Evolutionary conservation across 441 rosid genomes (phyloP).

Genomic region (Sinapis alba): DNA sequence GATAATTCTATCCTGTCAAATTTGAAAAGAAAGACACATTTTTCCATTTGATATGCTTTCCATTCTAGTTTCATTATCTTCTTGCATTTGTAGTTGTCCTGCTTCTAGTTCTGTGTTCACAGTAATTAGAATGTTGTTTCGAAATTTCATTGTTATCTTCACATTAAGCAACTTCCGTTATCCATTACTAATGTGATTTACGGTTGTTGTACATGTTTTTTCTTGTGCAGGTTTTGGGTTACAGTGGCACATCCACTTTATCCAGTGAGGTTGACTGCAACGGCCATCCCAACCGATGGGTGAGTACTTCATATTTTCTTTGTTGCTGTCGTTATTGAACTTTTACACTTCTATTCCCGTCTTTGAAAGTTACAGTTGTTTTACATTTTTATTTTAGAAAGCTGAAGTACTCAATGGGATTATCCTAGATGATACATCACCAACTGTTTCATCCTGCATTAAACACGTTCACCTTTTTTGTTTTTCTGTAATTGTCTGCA

Average conservation of each 20-base stretch:
- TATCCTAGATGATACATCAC: conserved; percentile 3
- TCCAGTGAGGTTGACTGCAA: conserved; percentile 70
- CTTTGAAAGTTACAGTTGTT: conserved; percentile 7
- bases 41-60: neutral
- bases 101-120: neutral
- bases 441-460: conserved; percentile 13
- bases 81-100: neutral
- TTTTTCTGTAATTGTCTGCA: neutral
- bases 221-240: conserved; percentile 74
- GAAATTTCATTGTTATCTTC: neutral
- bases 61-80: neutral
- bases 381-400: neutral
- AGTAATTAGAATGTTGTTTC: neutral
- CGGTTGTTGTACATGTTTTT: conserved; percentile 6
- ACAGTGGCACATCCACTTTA: conserved; percentile 63
- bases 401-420: conserved; percentile 10
- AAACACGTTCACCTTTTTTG: neutral
- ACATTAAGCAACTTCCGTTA: neutral
- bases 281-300: conserved; percentile 79
- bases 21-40: neutral
- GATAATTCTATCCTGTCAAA: neutral
- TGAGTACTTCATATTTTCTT: conserved; percentile 37
- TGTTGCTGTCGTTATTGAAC: conserved; percentile 4
- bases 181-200: conserved; percentile 3
- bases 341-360: neutral